Conservation (phyloP, 768 basidiomycete species). For the Sutorius australiensis region DNA sequence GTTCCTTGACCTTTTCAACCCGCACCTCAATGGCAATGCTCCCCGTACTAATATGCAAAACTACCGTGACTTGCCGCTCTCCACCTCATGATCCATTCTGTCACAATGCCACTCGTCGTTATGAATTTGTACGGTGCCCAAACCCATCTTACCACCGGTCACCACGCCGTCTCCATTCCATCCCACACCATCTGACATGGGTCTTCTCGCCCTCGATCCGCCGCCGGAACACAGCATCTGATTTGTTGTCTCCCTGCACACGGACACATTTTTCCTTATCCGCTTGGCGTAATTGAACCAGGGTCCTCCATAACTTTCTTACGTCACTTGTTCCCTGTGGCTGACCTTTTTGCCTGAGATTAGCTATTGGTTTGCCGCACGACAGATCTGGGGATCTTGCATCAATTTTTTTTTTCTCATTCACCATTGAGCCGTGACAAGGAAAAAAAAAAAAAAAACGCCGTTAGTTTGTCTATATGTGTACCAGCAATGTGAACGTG, state of each 20-base stretch:
- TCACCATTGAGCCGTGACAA: not conserved
- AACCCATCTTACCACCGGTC: not conserved
- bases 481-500: not conserved
- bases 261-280: slow-evolving; percentile 3
- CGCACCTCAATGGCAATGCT: slow-evolving; percentile 10
- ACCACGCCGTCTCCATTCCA: slow-evolving; percentile 4
- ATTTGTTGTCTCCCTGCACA: not conserved
- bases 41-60: not conserved
- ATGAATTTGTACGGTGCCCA: not conserved
- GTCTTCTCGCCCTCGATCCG: not conserved
- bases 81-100: not conserved
- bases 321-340: slow-evolving; percentile 15
- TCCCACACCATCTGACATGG: not conserved
- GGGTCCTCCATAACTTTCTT: not conserved
- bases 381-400: slow-evolving; percentile 2
- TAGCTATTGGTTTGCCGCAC: slow-evolving; percentile 1
- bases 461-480: too few species aligned
- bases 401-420: not conserved
- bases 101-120: not conserved
- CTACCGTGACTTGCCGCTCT: slow-evolving; percentile 3
- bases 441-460: not conserved
- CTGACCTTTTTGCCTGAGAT: slow-evolving; percentile 6
- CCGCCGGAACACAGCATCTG: not conserved
- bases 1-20: not conserved
- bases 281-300: not conserved